These are phyloP conservation scores for Linum lewisii DNA, from an alignment of 345 rosid genomes.

Conservation along the genomic window DNA sequence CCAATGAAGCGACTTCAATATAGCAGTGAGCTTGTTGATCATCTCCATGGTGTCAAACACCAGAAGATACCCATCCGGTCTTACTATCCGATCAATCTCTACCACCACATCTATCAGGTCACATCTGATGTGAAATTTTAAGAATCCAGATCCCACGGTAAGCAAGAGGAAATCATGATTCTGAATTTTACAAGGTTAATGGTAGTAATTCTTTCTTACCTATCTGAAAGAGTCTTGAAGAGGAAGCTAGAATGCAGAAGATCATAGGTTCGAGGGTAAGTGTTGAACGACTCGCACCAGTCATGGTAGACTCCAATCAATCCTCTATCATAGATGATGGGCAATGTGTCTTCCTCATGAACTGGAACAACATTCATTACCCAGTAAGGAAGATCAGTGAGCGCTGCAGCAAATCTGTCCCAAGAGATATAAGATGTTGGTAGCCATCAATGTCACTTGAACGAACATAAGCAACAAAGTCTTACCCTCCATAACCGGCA, in stretches of 20 bases:
- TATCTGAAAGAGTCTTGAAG: slow-evolving; percentile 34
- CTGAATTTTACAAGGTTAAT: background rate
- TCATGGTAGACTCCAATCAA: slow-evolving; percentile 80
- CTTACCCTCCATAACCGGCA: slow-evolving; percentile 86
- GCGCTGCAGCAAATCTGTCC: slow-evolving; percentile 74
- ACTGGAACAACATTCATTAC: slow-evolving; percentile 88
- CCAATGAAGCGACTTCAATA: slow-evolving; percentile 64
- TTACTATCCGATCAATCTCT: slow-evolving; percentile 73
- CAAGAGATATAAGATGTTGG: too few relatives aligned
- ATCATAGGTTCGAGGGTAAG: slow-evolving; percentile 85
- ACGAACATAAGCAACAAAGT: too few relatives aligned
- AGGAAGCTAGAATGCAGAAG: slow-evolving; percentile 71
- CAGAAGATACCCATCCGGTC: slow-evolving; percentile 73
- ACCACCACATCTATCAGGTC: slow-evolving; percentile 41
- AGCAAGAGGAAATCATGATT: background rate
- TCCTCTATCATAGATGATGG: slow-evolving; percentile 63
- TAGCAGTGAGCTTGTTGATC: slow-evolving; percentile 39
- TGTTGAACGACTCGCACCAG: slow-evolving; percentile 82
- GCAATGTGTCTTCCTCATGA: slow-evolving; percentile 49
- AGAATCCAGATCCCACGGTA: background rate
- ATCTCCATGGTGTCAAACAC: slow-evolving; percentile 58
- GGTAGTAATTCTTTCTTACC: slow-evolving; percentile 29
- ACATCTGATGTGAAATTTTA: slow-evolving; percentile 34
- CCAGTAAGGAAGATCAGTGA: slow-evolving; percentile 60
- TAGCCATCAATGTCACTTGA: too few relatives aligned